Evolutionary conservation across 257 asterid genomes (phyloP).

Genomic region (Solanum tarapatanum): DNA sequence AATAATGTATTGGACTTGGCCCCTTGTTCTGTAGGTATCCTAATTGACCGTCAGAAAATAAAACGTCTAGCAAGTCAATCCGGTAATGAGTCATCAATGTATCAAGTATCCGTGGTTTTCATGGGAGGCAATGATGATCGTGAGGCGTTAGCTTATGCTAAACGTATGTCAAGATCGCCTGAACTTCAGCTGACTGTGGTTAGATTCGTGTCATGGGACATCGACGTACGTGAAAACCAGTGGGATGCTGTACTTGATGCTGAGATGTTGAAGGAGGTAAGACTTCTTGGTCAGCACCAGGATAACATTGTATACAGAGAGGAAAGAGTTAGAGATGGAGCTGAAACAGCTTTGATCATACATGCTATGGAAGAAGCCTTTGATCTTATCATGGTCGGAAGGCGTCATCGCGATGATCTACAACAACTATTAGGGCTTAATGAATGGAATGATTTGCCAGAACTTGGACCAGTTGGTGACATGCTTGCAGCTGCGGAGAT

Average conservation of each 20-base stretch:
- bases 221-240: conserved; percentile 37
- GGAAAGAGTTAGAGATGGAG: conserved; percentile 81
- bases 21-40: conserved; percentile 74
- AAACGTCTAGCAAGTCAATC: conserved; percentile 11
- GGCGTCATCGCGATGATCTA: conserved; percentile 56
- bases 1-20: conserved; percentile 54
- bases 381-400: conserved; percentile 70
- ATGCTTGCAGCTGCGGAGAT: conserved; percentile 68
- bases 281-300: conserved; percentile 46
- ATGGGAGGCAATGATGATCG: conserved; percentile 83
- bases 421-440: conserved; percentile 62
- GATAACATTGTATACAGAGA: conserved; percentile 59
- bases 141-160: conserved; percentile 63
- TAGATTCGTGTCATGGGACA: conserved; percentile 57
- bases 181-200: conserved; percentile 46
- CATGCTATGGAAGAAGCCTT: conserved; percentile 64
- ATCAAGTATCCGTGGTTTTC: conserved; percentile 51
- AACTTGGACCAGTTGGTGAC: conserved; percentile 77
- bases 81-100: neutral
- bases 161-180: conserved; percentile 49
- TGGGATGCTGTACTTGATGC: conserved; percentile 88
- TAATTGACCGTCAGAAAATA: conserved; percentile 66
- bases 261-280: conserved; percentile 56
- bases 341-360: conserved; percentile 64
- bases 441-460: conserved; percentile 82